Evolutionary conservation across 805 yeast genomes (phyloP).

Genomic region (Candida argentea): DNA sequence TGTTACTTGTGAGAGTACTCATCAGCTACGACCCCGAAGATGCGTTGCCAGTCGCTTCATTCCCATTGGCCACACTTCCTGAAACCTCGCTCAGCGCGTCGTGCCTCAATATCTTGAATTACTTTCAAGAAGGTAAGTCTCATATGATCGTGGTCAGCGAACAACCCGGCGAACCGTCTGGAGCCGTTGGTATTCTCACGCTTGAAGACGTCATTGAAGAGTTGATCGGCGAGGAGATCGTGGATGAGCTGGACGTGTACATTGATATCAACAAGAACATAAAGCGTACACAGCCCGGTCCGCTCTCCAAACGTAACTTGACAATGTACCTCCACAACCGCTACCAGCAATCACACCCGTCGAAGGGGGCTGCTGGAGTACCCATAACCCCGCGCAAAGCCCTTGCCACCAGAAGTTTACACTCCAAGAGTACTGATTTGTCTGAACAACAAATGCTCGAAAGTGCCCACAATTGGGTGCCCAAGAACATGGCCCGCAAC

Average conservation of each 20-base stretch:
- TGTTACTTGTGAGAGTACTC: conserved; percentile 84
- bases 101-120: conserved; percentile 85
- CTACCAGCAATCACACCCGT: conserved; percentile 29
- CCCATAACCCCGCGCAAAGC: not conserved
- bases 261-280: conserved; percentile 84
- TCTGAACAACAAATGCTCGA: conserved; percentile 6
- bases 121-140: conserved; percentile 95
- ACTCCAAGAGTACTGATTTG: not conserved
- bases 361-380: conserved; percentile 13
- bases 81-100: conserved; percentile 90
- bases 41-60: conserved; percentile 80
- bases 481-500: conserved; percentile 58
- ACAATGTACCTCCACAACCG: conserved; percentile 59
- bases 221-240: conserved; percentile 93
- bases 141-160: conserved; percentile 93
- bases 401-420: no score
- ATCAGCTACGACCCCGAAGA: conserved; percentile 97
- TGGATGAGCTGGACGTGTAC: conserved; percentile 92
- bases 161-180: conserved; percentile 71
- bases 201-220: conserved; percentile 98
- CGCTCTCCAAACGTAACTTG: conserved; percentile 58
- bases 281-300: conserved; percentile 68
- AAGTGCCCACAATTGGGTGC: conserved; percentile 29
- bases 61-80: conserved; percentile 93
- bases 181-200: conserved; percentile 87